phyloP scores from a whole-genome alignment of 176 grass and related monocot species.

The Echinochloa phyllopogon region DNA sequence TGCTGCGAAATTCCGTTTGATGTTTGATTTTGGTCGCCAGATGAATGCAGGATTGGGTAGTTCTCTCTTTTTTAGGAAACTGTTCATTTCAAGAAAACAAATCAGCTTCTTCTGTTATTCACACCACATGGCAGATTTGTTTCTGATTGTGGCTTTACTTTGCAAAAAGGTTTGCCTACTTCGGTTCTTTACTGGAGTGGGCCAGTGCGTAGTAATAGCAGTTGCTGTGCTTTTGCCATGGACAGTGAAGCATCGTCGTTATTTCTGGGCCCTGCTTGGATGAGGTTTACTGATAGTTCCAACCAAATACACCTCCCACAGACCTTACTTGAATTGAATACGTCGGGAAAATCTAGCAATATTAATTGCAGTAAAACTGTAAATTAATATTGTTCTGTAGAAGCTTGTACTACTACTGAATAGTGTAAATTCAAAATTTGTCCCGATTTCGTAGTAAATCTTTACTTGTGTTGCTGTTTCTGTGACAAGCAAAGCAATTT shows the following conservation, averaged over 20 bases:
- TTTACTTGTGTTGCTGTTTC: not conserved
- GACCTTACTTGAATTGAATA: slow-evolving; percentile 24
- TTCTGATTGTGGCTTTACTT: slow-evolving; percentile 1
- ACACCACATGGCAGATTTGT: not conserved
- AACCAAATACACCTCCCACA: not conserved
- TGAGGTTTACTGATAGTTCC: slow-evolving; percentile 12
- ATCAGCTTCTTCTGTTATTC: not conserved
- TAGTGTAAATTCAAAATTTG: not conserved
- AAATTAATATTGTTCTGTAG: not conserved
- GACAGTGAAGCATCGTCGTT: not conserved
- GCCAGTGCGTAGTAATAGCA: not conserved
- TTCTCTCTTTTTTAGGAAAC: not conserved
- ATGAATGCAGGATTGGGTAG: not conserved
- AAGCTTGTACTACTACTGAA: not conserved
- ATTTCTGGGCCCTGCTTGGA: not conserved
- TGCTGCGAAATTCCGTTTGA: not conserved
- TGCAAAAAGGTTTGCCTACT: not conserved
- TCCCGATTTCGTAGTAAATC: not conserved
- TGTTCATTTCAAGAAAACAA: not conserved
- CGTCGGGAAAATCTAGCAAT: not conserved
- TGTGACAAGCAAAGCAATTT: not conserved
- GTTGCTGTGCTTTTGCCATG: slow-evolving; percentile 1
- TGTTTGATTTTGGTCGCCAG: not conserved
- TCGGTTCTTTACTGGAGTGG: not conserved
- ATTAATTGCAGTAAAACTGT: not conserved